phyloP scores from a whole-genome alignment of 2,329 filamentous ascomycete genomes.

The Epichloe typhina region DNA sequence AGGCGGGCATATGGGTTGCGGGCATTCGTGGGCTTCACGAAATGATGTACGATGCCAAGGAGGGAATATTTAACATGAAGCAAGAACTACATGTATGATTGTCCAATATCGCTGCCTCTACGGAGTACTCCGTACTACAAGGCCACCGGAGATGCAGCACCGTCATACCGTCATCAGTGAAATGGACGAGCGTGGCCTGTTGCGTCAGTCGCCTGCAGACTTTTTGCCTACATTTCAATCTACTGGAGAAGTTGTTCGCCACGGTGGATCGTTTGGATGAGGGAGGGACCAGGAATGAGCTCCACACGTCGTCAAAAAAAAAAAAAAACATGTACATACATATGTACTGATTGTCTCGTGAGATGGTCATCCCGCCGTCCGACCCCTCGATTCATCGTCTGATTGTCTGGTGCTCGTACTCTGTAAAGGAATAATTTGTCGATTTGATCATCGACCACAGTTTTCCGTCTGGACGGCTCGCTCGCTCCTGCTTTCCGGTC shows the following conservation, averaged over 20 bases:
- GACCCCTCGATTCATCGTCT: neutral
- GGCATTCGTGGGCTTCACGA: neutral
- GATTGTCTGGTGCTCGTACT: neutral
- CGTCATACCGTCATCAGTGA: no score
- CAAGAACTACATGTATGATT: no score
- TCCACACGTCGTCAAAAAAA: conserved; percentile 2
- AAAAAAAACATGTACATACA: neutral
- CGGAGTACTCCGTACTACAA: no score
- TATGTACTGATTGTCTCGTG: no score
- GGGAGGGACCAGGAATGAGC: neutral
- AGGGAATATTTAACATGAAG: no score
- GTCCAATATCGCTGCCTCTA: no score
- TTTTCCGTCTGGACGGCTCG: neutral
- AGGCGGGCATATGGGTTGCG: neutral
- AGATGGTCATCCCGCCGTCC: neutral
- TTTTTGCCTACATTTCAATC: neutral
- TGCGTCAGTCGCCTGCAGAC: conserved; percentile 7
- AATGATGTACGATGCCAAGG: no score
- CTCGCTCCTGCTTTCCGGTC: neutral
- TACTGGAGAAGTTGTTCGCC: neutral
- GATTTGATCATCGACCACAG: no score
- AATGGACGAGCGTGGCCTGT: neutral
- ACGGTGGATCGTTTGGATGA: neutral
- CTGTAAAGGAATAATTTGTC: neutral
- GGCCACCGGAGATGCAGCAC: no score